Evolutionary conservation across 768 basidiomycete species (phyloP), one percentile per base, ranked within the genome.

Genomic region (Sistotremastrum suecicum): DNA sequence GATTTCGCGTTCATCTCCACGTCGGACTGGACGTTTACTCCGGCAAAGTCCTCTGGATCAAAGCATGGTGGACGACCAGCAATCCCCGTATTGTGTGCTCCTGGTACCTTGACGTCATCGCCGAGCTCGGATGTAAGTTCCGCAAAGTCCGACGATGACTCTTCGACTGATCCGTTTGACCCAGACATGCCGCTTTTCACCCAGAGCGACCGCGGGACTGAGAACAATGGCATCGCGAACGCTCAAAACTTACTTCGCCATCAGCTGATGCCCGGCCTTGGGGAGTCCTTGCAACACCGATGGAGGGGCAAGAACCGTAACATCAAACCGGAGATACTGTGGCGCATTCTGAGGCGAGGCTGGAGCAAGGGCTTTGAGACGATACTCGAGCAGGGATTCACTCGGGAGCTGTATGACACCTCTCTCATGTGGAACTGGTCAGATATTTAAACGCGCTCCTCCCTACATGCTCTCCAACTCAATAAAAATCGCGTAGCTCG

Each of bases 221-320:
- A 71, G 44, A 74, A 74, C 46, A 60, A 61, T 49, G 59, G 64
- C 0, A 57, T 72, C 30, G 73, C 71, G 1, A 74, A 74, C 53
- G 55, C 54, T 0, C 68, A 72, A 0, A 70, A 71, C 0, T 33
- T 52, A 0, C 50, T 68, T 0, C 61, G 65, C 0, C 71, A 72
- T 5, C 39, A 35, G 0, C 60, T 65, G 5, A 70, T 75, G 47
- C 65, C 70, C 0, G 34, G 46, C 0, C 57, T 75, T 0, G 5
- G 6, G 0, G 65, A 57, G 0, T 66, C 61, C 0, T 42, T 69
- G 0, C 71, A 73, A 43, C 71, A 75, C 41, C 51, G 58, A 0
- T 74, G 63, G 53, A 58, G 53, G 57, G 37, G 38, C 2, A 36
- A 46, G 28, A 49, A 55, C 39, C 35, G 44, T 3, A 60, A 60